Base-by-base conservation (phyloP, 2,329 filamentous ascomycete genomes). In the Aphanoascus verrucosus region DNA sequence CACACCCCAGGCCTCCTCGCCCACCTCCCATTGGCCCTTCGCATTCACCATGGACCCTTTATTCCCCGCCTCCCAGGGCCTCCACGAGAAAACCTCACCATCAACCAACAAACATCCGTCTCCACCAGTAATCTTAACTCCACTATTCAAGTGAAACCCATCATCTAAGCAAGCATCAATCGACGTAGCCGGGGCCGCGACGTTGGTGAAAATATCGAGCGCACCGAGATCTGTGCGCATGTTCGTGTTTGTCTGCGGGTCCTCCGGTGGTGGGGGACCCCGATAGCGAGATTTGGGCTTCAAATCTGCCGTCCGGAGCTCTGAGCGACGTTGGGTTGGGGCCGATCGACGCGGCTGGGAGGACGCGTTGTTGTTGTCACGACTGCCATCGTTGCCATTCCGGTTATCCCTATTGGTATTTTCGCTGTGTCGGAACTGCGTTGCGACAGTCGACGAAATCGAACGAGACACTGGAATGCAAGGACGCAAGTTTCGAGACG, bases 21-120 rank as follows among this genome's bases (percentile, higher is more conserved):
- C 75, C 28, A 93, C 77, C 61, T 94, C 87, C 75, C 87, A 90
- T 67, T 94, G 86, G 0, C 88, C 86, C 68, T 85, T 89, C 45
- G 68, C 70, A 68, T 95, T 94, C 53, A 85, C 65, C 62, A 94
- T 70, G 55, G 62, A 69, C 57, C 68, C 69, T 56, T 62, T 72
- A 65, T 49, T 59, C 56, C 35, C 57, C 58, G 67, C 69, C 56
- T 79, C 70, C 88, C 91, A 96, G 3, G 93, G 93, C 65, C 80
- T 75, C 93, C 93, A 98, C 49, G 76, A 72, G 67, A 96, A 97
- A 0, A 85, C 89, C 69, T 97, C 89, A 5, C 91, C 91, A 40
- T 82, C 84, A 1, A 96, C 78, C 4, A 98, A 76, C 57, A 98
- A 66, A 23, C 89, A 79, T 0, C 88, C 91, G 49, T 81, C 77